A percentile compares a stretch with the other conserved stretches of the same genome.
Conservation (phyloP, 1,284 basidiomycete genomes). For the Ceratobasidium sp. region DNA sequence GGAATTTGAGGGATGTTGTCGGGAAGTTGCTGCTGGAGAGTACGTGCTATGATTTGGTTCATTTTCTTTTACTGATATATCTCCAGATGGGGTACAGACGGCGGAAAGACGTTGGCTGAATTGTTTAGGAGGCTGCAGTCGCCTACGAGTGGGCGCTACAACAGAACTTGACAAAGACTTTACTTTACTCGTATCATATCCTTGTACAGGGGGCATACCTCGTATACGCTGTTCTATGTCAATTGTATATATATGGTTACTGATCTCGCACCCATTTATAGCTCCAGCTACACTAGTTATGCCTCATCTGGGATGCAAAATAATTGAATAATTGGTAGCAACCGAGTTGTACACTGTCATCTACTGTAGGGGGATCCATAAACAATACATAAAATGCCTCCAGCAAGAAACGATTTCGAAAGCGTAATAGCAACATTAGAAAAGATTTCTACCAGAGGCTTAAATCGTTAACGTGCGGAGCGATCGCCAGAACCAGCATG, state of each 20-base stretch:
- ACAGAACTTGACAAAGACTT: background rate
- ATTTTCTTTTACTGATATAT: background rate
- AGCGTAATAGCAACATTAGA: background rate
- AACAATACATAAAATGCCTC: constrained; percentile 29
- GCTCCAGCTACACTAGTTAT: background rate
- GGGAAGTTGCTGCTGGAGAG: constrained; percentile 78
- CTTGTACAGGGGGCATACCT: background rate
- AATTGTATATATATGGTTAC: background rate
- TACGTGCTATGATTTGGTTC: constrained; percentile 58
- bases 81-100: constrained; percentile 81
- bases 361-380: constrained; percentile 22
- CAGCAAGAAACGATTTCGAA: constrained; percentile 6
- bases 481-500: constrained; percentile 43
- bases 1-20: constrained; percentile 76
- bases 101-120: constrained; percentile 73
- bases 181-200: too few relatives aligned
- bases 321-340: constrained; percentile 43
- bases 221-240: background rate
- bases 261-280: too few relatives aligned
- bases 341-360: constrained; percentile 31
- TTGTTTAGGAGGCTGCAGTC: constrained; percentile 76
- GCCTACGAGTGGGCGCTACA: constrained; percentile 46
- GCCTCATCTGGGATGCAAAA: constrained; percentile 4
- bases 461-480: constrained; percentile 26
- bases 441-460: constrained; percentile 3